Percentiles rank a stretch among this genome's conserved stretches.
Conservation (phyloP, 768 basidiomycete genomes). For the Lentinus brumalis region DNA sequence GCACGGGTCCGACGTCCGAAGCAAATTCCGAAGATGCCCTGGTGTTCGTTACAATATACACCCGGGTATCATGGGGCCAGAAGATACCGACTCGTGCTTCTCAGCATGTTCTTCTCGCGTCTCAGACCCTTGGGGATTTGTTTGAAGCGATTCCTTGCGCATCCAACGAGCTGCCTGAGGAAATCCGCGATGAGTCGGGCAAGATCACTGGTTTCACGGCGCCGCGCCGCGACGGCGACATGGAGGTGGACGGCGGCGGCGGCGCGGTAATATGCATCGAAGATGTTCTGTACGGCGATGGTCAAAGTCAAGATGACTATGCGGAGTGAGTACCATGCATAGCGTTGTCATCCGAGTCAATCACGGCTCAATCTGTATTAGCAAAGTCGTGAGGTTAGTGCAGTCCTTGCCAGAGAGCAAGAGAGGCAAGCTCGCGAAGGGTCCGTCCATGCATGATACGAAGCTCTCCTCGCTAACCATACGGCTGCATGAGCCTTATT, state of each 20-base stretch:
- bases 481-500: conserved; percentile 76
- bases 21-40: conserved; percentile 42
- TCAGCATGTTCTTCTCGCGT: conserved; percentile 69
- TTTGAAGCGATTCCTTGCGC: conserved; percentile 61
- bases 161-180: conserved; percentile 53
- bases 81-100: conserved; percentile 63
- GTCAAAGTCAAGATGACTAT: conserved; percentile 51
- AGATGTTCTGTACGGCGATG: conserved; percentile 59
- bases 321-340: conserved; percentile 47
- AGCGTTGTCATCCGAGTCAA: background rate
- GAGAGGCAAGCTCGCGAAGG: conserved; percentile 37
- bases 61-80: conserved; percentile 61
- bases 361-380: conserved; percentile 27
- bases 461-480: conserved; percentile 55
- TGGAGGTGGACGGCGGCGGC: conserved; percentile 10
- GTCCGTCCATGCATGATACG: conserved; percentile 49
- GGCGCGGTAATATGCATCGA: conserved; percentile 66
- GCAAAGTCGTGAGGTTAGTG: conserved; percentile 49
- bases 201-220: conserved; percentile 36
- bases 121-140: conserved; percentile 70
- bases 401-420: conserved; percentile 32
- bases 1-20: conserved; percentile 7
- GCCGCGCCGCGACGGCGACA: background rate
- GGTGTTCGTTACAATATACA: conserved; percentile 61
- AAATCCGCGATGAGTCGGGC: conserved; percentile 38